Conservation (phyloP, 129 eudicot genomes). For the Cynara cardunculus region DNA sequence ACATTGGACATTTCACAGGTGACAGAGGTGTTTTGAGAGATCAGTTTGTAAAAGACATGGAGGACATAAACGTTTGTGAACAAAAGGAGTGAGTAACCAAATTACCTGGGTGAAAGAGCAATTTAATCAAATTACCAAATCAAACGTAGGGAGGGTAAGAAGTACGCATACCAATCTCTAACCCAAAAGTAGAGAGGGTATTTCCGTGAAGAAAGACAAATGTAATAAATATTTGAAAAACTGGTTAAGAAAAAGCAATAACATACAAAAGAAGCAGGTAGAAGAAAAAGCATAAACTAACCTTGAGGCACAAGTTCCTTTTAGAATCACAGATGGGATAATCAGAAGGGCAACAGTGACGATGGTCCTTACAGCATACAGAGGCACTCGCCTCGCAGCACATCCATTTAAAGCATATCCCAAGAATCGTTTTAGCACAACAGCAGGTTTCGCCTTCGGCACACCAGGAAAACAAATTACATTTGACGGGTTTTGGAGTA, state of each 20-base stretch:
- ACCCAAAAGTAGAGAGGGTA: too few species aligned
- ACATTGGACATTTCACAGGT: background rate
- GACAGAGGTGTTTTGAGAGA: too few species aligned
- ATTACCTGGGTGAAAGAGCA: background rate
- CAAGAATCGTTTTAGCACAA: slow-evolving; percentile 53
- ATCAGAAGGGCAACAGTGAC: slow-evolving; percentile 88
- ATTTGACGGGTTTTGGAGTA: slow-evolving; percentile 63
- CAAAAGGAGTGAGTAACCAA: background rate
- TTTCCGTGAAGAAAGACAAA: too few species aligned
- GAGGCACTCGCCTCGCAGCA: slow-evolving; percentile 76
- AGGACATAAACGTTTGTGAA: background rate
- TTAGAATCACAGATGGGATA: slow-evolving; percentile 82
- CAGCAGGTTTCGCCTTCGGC: slow-evolving; percentile 83
- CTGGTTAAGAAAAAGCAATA: background rate
- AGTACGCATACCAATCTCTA: too few species aligned
- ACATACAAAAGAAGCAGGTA: background rate
- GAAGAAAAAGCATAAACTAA: slow-evolving; percentile 22
- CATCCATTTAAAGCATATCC: slow-evolving; percentile 78
- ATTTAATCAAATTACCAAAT: background rate
- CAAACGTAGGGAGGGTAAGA: background rate
- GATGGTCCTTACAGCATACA: slow-evolving; percentile 73
- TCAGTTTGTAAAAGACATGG: background rate
- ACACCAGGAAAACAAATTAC: slow-evolving; percentile 63
- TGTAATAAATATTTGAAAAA: too few species aligned
- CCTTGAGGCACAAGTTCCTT: slow-evolving; percentile 74